phyloP scores from a whole-genome alignment of 2,329 filamentous ascomycete genomes.

The Myotisia sp. region DNA sequence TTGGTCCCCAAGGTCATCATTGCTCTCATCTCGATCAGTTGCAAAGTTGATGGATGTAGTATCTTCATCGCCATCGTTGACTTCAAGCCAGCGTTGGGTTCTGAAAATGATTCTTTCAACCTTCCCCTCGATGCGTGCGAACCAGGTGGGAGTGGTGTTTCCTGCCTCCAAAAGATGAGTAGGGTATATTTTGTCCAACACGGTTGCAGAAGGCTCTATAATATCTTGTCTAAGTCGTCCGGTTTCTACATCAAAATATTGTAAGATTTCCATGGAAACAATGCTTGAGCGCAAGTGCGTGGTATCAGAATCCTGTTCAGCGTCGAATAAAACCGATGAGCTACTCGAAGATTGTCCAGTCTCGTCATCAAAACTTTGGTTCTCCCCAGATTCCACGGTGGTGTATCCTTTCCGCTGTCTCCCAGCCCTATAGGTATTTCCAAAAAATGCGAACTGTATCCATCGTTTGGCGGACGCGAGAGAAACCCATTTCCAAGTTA shows the following conservation, averaged over 20 bases:
- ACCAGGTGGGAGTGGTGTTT: constrained; percentile 1
- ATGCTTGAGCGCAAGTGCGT: not conserved
- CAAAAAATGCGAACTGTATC: not conserved
- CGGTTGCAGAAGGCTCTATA: constrained; percentile 6
- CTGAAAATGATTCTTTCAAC: constrained; percentile 3
- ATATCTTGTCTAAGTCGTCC: constrained; percentile 9
- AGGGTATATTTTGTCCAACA: constrained; percentile 7
- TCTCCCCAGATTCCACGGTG: constrained; percentile 8
- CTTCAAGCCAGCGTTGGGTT: constrained; percentile 7
- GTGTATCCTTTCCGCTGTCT: constrained; percentile 12
- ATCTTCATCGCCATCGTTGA: no score
- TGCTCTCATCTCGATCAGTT: not conserved
- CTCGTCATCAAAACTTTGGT: constrained; percentile 10
- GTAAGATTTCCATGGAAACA: constrained; percentile 7
- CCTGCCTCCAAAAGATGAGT: not conserved
- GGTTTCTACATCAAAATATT: constrained; percentile 15
- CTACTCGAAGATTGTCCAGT: not conserved
- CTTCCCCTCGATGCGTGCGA: not conserved
- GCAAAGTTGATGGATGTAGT: no score
- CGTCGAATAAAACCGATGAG: not conserved
- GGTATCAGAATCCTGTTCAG: not conserved
- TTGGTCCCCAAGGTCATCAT: not conserved
- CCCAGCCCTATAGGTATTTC: constrained; percentile 14
- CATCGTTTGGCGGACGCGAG: not conserved
- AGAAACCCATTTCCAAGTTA: constrained; percentile 1